Evolutionary conservation across 2,329 filamentous ascomycete genomes (phyloP), one percentile per base, ranked within the genome.

Genomic region (Aspergillus novoparasiticus): DNA sequence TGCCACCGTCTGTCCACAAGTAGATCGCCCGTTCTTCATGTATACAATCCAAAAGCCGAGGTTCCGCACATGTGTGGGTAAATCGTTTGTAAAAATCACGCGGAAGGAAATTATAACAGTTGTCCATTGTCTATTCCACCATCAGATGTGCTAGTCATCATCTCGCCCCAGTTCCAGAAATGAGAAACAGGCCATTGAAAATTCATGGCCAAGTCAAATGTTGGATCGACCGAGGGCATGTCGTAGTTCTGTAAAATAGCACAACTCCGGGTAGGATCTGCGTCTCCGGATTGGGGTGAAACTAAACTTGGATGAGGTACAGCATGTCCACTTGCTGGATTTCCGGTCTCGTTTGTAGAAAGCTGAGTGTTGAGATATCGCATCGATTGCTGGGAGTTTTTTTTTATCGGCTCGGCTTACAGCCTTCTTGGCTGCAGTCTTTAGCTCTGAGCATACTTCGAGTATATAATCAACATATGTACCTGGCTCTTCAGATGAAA

Each of bases 381-480:
- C 50, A 56, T 34, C 36, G 41, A 12, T 8, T 14, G 39, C 14
- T 41, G 23, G 36, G 23, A n/a, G 21, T 2, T 28, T 5, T 43
- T 43, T 14, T 14, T 23, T 8, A 28, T 45, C 28, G 21, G 23
- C 34, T 26, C 58, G 30, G 34, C 19, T 16, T 23, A 62, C 1
- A 5, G 57, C 57, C 34, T 53, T 34, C 54, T 50, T 58, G 4
- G 60, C 63, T 30, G 65, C 62, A 30, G 8, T 28, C 39, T 65
- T 57, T 2, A 67, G 11, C 4, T 67, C 65, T 11, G 61, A 64
- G 55, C 63, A 67, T 16, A 62, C 19, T 6, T 58, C 43, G n/a
- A 68, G 46, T 12, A 68, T 58, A 32, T 59, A 64, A 21, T 68
- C 66, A n/a, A 63, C 58, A 48, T 61, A 68, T 23, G 66, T 68